These are phyloP conservation scores for Rhodotorula graminis DNA, from an alignment of 768 basidiomycete genomes.

Conservation along the genomic window DNA sequence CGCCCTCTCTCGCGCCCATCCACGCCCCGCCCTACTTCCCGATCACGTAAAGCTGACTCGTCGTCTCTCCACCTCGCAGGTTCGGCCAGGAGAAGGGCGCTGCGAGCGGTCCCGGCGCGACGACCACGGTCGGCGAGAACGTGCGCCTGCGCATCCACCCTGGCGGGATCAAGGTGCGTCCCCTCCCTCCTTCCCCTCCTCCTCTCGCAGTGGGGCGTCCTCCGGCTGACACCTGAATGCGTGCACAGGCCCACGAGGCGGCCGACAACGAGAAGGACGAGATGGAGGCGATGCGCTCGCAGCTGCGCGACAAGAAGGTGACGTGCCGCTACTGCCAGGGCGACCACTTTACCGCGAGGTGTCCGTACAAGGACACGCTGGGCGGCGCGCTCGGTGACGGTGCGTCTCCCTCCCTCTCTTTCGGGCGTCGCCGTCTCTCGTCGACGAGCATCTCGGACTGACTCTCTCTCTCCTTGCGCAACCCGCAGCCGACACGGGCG, in stretches of 20 bases:
- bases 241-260: not conserved
- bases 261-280: constrained; percentile 39
- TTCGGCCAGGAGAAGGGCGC: constrained; percentile 88
- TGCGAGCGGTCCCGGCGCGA: constrained; percentile 80
- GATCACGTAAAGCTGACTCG: not conserved
- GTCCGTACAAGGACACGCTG: constrained; percentile 94
- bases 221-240: too few species aligned
- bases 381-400: constrained; percentile 61
- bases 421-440: not conserved
- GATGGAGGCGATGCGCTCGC: constrained; percentile 52
- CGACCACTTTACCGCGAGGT: constrained; percentile 95
- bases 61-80: constrained; percentile 16
- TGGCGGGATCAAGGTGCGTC: constrained; percentile 57
- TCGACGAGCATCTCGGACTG: too few species aligned
- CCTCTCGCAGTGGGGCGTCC: too few species aligned
- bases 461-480: not conserved
- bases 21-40: not conserved
- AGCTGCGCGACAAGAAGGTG: constrained; percentile 66
- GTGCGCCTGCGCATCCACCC: constrained; percentile 60
- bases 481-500: not conserved
- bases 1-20: not conserved
- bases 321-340: constrained; percentile 91
- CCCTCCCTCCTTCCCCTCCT: too few species aligned
- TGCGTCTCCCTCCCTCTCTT: constrained; percentile 42
- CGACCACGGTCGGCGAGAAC: constrained; percentile 74